A percentile compares a stretch with the other conserved stretches of the same genome.
Evolutionary conservation across 768 basidiomycete genomes (phyloP).

Genomic region (Pisolithus sp.): DNA sequence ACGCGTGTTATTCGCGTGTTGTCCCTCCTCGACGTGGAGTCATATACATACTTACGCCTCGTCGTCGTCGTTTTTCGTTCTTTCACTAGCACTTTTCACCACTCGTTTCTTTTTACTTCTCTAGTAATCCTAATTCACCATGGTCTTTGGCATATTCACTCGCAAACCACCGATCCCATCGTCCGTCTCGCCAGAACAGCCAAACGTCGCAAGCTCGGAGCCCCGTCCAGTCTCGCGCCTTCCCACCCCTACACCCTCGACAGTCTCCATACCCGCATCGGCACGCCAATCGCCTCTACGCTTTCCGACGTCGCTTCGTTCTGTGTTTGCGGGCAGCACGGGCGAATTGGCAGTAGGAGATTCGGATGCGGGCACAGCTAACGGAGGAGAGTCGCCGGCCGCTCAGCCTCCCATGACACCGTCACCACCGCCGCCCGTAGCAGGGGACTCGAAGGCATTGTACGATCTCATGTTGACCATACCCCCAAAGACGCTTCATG

Average conservation of each 20-base stretch:
- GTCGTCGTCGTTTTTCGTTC: too few species aligned
- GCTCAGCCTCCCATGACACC: slow-evolving; percentile 26
- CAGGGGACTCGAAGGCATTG: slow-evolving; percentile 38
- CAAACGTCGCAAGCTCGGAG: slow-evolving; percentile 1
- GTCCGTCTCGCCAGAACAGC: neutral
- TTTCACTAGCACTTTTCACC: too few species aligned
- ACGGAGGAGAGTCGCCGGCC: slow-evolving; percentile 7
- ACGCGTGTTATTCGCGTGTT: too few species aligned
- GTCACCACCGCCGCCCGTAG: slow-evolving; percentile 32
- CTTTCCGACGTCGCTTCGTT: slow-evolving; percentile 10
- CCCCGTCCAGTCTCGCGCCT: slow-evolving; percentile 27
- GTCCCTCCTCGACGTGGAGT: too few species aligned
- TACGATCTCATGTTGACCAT: slow-evolving; percentile 49
- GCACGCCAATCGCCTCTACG: slow-evolving; percentile 19
- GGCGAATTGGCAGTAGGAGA: slow-evolving; percentile 16
- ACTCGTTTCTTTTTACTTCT: too few species aligned
- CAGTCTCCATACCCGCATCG: slow-evolving; percentile 32
- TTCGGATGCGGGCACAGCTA: slow-evolving; percentile 7
- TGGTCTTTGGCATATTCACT: slow-evolving; percentile 39
- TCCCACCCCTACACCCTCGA: slow-evolving; percentile 46
- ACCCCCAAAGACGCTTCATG: slow-evolving; percentile 60
- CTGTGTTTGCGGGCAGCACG: slow-evolving; percentile 15
- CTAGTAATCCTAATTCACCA: slow-evolving; percentile 12
- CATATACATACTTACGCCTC: too few species aligned
- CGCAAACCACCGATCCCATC: slow-evolving; percentile 24